Percentiles rank a stretch among this genome's conserved stretches.
Conservation (phyloP, 352 stramenopile species). For the Globisporangium mamillatum region DNA sequence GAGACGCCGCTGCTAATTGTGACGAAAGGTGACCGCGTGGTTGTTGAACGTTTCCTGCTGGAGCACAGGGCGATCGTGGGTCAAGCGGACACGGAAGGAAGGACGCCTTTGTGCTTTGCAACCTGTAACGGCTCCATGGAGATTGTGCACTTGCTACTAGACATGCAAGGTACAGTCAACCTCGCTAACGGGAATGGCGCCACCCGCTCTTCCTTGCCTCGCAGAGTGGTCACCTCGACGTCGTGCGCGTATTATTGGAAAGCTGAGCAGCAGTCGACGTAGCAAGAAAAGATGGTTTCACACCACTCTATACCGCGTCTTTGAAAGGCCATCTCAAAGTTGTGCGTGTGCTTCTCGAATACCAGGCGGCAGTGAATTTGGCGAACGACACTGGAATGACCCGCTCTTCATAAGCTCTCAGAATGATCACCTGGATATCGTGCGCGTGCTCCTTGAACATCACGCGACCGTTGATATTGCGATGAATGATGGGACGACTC, state of each 20-base stretch:
- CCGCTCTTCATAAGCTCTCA: neutral
- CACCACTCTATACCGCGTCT: neutral
- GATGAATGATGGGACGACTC: no score
- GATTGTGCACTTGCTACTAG: neutral
- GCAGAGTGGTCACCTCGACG: no score
- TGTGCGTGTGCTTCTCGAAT: neutral
- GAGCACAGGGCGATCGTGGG: neutral
- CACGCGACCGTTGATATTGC: neutral
- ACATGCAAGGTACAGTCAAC: neutral
- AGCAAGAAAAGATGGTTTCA: neutral
- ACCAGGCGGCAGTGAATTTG: neutral
- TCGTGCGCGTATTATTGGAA: no score
- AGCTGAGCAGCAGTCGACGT: neutral
- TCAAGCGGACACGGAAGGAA: neutral
- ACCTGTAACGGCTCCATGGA: neutral
- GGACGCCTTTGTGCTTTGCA: neutral
- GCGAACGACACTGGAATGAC: neutral
- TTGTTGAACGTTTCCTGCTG: neutral
- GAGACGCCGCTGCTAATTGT: neutral
- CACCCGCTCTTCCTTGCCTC: no score
- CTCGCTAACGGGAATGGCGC: no score
- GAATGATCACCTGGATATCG: neutral
- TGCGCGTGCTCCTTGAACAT: neutral
- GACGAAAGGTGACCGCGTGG: neutral
- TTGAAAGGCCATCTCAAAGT: neutral